Conservation (phyloP, 441 rosid species). For the Gossypium lobatum region DNA sequence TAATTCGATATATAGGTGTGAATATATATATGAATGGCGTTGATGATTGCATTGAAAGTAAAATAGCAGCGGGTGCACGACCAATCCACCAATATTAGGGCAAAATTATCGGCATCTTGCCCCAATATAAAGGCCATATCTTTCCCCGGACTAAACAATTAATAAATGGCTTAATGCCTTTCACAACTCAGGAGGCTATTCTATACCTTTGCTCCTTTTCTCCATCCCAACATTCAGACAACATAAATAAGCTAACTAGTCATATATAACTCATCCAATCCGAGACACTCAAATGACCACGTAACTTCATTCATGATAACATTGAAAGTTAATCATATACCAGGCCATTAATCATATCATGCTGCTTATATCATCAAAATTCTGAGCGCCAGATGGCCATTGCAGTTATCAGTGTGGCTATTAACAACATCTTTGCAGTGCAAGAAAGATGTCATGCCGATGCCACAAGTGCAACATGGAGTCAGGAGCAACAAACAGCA, state of each 20-base stretch:
- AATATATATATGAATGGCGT: neutral
- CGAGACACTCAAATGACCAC: neutral
- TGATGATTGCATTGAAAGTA: neutral
- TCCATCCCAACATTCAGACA: neutral
- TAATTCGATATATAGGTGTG: too few relatives aligned
- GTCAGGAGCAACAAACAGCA: neutral
- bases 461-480: neutral
- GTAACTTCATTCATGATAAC: neutral
- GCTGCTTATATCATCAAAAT: slow-evolving; percentile 6
- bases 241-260: neutral
- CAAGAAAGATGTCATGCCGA: neutral
- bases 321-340: neutral
- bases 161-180: neutral
- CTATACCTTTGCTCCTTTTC: neutral
- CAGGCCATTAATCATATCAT: neutral
- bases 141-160: neutral
- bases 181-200: neutral
- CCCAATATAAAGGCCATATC: neutral
- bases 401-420: neutral
- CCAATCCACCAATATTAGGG: neutral
- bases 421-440: neutral
- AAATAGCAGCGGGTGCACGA: neutral
- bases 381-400: neutral
- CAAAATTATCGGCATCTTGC: neutral
- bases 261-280: neutral